Conservation (phyloP, 1,284 basidiomycete species). For the Cryptococcus wingfieldii region DNA sequence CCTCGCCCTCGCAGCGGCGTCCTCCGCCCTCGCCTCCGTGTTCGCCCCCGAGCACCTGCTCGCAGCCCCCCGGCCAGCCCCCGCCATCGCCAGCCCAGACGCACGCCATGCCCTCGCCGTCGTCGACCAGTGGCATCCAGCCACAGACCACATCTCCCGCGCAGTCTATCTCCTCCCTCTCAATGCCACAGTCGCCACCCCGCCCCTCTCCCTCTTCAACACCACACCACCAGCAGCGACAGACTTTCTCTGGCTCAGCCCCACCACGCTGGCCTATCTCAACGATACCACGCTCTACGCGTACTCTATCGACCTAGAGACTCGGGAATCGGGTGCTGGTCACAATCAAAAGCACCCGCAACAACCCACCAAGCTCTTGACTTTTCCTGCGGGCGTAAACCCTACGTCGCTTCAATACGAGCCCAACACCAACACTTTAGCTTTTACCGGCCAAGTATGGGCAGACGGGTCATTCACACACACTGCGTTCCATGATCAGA, state of each 20-base stretch:
- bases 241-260: conserved; percentile 42
- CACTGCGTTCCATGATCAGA: conserved; percentile 63
- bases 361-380: conserved; percentile 20
- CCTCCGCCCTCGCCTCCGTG: not conserved
- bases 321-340: not conserved
- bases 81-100: conserved; percentile 60
- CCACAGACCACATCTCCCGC: conserved; percentile 47
- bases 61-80: conserved; percentile 64
- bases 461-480: conserved; percentile 63
- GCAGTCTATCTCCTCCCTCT: conserved; percentile 53
- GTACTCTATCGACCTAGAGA: conserved; percentile 13
- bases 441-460: conserved; percentile 72
- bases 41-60: conserved; percentile 57
- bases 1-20: not conserved
- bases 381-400: conserved; percentile 52
- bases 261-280: conserved; percentile 42
- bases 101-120: conserved; percentile 66
- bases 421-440: conserved; percentile 25
- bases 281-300: conserved; percentile 31
- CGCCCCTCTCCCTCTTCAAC: conserved; percentile 24
- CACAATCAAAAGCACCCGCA: not conserved
- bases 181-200: conserved; percentile 18
- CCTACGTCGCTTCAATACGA: conserved; percentile 64
- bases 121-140: conserved; percentile 64
- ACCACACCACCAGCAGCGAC: conserved; percentile 15